Evolutionary conservation across 495 filamentous ascomycete genomes (phyloP).

Genomic region (Talaromyces stipitatus): DNA sequence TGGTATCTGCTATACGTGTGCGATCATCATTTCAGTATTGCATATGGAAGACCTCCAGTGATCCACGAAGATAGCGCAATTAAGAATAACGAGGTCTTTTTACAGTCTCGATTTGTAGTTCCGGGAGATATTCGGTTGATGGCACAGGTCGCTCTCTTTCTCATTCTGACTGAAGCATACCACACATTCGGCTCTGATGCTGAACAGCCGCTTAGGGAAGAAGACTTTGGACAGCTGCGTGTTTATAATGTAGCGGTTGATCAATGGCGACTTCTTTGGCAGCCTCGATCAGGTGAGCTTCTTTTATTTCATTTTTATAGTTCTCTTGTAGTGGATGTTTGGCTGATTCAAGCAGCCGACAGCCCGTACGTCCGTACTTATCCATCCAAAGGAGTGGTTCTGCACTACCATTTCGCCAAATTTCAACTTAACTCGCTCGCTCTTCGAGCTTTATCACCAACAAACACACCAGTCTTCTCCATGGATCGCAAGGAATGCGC

Average conservation of each 20-base stretch:
- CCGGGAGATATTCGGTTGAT: constrained; percentile 47
- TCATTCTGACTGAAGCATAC: constrained; percentile 50
- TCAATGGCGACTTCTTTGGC: constrained; percentile 51
- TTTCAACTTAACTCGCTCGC: constrained; percentile 54
- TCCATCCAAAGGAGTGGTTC: constrained; percentile 49
- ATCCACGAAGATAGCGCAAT: constrained; percentile 48
- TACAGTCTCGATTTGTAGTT: constrained; percentile 36
- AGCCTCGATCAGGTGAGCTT: constrained; percentile 43
- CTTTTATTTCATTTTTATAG: no score
- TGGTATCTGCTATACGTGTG: constrained; percentile 50
- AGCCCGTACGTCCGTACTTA: constrained; percentile 49
- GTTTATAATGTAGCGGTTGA: constrained; percentile 49
- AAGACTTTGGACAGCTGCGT: constrained; percentile 42
- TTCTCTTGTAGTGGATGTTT: no score
- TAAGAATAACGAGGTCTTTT: constrained; percentile 43
- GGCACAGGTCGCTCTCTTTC: constrained; percentile 50
- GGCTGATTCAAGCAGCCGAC: no score
- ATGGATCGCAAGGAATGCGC: constrained; percentile 47
- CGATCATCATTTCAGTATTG: constrained; percentile 49
- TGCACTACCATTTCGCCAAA: constrained; percentile 56
- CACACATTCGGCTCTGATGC: constrained; percentile 48
- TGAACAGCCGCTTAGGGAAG: constrained; percentile 45
- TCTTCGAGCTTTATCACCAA: constrained; percentile 42
- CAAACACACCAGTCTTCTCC: constrained; percentile 44
- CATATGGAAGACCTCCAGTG: constrained; percentile 46